phyloP scores from a whole-genome alignment of 768 basidiomycete genomes.

The Serendipita sp. region DNA sequence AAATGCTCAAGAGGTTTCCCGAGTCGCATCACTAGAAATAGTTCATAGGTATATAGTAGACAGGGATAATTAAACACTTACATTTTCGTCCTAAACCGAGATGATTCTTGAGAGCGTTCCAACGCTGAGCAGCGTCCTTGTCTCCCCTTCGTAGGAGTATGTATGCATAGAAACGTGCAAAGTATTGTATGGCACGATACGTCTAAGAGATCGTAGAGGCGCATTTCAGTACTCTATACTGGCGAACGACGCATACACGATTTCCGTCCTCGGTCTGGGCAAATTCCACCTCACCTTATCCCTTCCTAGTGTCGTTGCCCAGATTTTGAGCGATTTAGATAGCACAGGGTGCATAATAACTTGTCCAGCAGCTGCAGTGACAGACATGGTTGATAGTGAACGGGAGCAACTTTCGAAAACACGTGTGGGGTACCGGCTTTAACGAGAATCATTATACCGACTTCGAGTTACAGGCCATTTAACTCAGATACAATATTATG shows the following conservation, averaged over 20 bases:
- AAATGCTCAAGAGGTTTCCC: conserved; percentile 90
- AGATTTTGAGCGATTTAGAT: conserved; percentile 57
- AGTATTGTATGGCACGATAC: conserved; percentile 83
- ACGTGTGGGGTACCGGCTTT: neutral
- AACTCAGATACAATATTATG: neutral
- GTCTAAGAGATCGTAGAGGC: conserved; percentile 27
- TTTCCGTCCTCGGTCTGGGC: neutral
- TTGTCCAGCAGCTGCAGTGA: conserved; percentile 23
- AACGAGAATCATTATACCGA: neutral
- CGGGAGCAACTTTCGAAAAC: neutral
- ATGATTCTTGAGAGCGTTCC: conserved; percentile 72
- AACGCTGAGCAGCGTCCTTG: conserved; percentile 54
- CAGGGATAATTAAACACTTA: conserved; percentile 21
- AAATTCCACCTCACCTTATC: conserved; percentile 52
- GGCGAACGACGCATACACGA: neutral
- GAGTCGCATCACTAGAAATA: conserved; percentile 60
- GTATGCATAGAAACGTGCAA: conserved; percentile 80
- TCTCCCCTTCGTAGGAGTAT: conserved; percentile 51
- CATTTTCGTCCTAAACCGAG: conserved; percentile 76
- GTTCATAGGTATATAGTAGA: neutral
- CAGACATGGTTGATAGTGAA: neutral
- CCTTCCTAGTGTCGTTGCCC: conserved; percentile 66
- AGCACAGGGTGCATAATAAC: conserved; percentile 73
- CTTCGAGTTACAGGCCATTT: neutral
- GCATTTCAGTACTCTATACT: neutral